phyloP scores from a whole-genome alignment of 208 protist species.

The Acanthamoeba sp. region DNA sequence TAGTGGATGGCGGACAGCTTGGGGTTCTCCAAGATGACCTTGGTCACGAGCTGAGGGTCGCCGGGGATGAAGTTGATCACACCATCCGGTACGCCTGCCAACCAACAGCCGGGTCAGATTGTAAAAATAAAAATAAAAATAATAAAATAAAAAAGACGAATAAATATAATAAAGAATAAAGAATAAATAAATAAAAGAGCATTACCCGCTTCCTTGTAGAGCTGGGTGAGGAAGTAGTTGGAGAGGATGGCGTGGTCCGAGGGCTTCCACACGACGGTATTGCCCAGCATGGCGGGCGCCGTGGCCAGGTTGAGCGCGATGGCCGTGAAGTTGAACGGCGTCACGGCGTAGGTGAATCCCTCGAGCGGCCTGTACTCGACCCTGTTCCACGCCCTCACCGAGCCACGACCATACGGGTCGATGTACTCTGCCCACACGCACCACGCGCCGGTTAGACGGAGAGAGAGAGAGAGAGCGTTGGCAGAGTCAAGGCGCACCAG shows the following conservation, averaged over 20 bases:
- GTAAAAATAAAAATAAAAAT: no score
- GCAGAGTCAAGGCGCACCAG: neutral
- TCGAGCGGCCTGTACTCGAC: slow-evolving; percentile 97
- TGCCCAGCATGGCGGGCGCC: slow-evolving; percentile 97
- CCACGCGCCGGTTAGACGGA: neutral
- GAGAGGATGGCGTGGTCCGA: slow-evolving; percentile 92
- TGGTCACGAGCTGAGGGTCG: slow-evolving; percentile 76
- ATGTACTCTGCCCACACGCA: neutral
- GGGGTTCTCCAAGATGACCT: slow-evolving; percentile 77
- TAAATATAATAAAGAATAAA: no score
- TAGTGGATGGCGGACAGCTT: slow-evolving; percentile 96
- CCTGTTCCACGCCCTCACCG: slow-evolving; percentile 94
- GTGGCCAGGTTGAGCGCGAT: slow-evolving; percentile 97
- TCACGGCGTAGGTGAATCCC: slow-evolving; percentile 96
- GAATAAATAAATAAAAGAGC: no score
- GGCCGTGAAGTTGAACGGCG: slow-evolving; percentile 99
- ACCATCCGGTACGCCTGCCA: slow-evolving; percentile 94
- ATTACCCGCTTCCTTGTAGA: slow-evolving; percentile 92
- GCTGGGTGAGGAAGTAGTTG: slow-evolving; percentile 95
- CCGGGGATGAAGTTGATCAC: slow-evolving; percentile 93
- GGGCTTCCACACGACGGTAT: slow-evolving; percentile 97
- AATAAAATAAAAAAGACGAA: no score
- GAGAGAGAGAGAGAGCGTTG: neutral
- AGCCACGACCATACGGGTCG: slow-evolving; percentile 25
- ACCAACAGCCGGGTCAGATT: no score